phyloP scores from a whole-genome alignment of 1,139 yeast species.

The Petasospora fabianii region DNA sequence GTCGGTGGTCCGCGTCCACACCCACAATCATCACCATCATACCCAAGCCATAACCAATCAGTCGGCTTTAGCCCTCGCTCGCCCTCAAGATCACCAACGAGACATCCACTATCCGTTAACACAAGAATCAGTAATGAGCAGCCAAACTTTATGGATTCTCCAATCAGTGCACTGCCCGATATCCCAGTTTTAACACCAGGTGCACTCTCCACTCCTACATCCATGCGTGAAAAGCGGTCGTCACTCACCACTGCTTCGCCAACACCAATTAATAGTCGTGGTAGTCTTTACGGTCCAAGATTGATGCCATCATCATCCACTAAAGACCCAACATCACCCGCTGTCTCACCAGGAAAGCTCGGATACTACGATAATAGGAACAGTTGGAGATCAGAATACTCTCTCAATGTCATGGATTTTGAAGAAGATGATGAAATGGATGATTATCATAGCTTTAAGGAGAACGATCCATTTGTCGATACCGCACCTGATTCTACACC shows the following conservation, averaged over 20 bases:
- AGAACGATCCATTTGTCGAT: constrained; percentile 1
- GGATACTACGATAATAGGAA: constrained; percentile 26
- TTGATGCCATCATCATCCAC: constrained; percentile 15
- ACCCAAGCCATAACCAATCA: constrained; percentile 10
- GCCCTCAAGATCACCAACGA: constrained; percentile 13
- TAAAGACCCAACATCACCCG: constrained; percentile 14
- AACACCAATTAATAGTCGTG: constrained; percentile 17
- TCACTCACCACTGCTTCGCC: constrained; percentile 11
- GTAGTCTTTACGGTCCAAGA: constrained; percentile 22
- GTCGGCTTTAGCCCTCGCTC: too few relatives aligned
- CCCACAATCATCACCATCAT: constrained; percentile 13
- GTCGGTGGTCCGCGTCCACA: constrained; percentile 16
- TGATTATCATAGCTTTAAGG: constrained; percentile 8
- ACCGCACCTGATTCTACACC: background rate
- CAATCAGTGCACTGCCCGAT: constrained; percentile 23
- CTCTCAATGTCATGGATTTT: constrained; percentile 18
- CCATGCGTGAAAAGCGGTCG: background rate
- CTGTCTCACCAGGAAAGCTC: constrained; percentile 23
- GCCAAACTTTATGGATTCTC: constrained; percentile 17
- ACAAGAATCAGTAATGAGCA: constrained; percentile 3
- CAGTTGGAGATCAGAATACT: constrained; percentile 27
- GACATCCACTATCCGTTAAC: constrained; percentile 9
- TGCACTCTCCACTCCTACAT: background rate
- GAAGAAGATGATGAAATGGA: constrained; percentile 4
- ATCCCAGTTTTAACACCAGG: constrained; percentile 21